A percentile compares a stretch with the other conserved stretches of the same genome.
phyloP scores from a whole-genome alignment of 331 rosid genomes.

The Pyrus hybrid region DNA sequence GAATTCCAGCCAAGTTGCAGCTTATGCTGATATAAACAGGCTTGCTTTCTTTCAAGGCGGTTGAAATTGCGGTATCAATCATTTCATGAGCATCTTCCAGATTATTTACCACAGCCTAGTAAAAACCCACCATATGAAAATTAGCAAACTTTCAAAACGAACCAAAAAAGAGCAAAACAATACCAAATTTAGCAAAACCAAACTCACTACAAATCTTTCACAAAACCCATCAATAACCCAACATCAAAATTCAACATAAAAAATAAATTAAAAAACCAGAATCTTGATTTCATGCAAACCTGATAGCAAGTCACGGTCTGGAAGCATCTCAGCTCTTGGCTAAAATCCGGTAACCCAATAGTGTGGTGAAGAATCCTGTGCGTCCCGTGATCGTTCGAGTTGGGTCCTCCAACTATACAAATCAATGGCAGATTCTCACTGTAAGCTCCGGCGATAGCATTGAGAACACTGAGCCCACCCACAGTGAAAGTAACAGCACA shows the following conservation, averaged over 20 bases:
- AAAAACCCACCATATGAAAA: not conserved
- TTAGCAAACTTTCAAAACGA: not conserved
- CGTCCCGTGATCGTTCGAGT: slow-evolving; percentile 78
- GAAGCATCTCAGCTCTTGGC: slow-evolving; percentile 82
- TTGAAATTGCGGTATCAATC: slow-evolving; percentile 90
- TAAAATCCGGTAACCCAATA: slow-evolving; percentile 87
- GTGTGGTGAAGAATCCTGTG: slow-evolving; percentile 81
- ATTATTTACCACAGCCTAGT: slow-evolving; percentile 79
- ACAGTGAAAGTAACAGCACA: slow-evolving; percentile 93
- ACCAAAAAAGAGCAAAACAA: not conserved
- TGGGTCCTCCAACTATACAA: slow-evolving; percentile 91
- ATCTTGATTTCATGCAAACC: slow-evolving; percentile 22
- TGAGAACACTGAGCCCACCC: slow-evolving; percentile 78
- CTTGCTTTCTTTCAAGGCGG: slow-evolving; percentile 88
- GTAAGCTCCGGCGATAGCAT: slow-evolving; percentile 90
- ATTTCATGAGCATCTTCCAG: slow-evolving; percentile 88
- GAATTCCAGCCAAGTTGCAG: slow-evolving; percentile 70
- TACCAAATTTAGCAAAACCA: not conserved
- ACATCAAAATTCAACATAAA: not conserved
- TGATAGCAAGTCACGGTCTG: slow-evolving; percentile 86
- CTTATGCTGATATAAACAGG: slow-evolving; percentile 91
- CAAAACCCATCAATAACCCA: not conserved
- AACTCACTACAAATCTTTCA: not conserved
- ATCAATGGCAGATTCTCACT: slow-evolving; percentile 85
- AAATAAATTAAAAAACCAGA: not conserved